Evolutionary conservation across 2,329 filamentous ascomycete species (phyloP), one percentile per base, ranked within the genome.

Genomic region (Penicillium sp.): DNA sequence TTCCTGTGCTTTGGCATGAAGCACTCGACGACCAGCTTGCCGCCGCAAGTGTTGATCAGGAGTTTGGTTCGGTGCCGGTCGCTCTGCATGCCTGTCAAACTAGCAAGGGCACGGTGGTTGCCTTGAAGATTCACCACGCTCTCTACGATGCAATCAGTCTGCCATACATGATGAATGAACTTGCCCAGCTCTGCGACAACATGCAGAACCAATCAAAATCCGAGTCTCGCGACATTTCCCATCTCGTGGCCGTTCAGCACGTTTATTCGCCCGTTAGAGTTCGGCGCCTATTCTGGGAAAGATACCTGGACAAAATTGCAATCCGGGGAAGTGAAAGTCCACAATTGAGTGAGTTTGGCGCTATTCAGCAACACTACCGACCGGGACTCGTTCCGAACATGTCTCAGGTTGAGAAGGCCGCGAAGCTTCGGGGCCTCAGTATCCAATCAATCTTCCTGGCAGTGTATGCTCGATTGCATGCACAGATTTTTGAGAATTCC

Each of bases 61-160:
- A 45, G 43, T 63, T 63, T 48, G 53, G 57, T 29, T 58, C 63
- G 16, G 59, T 64, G 10, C 67, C 68, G 7, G 75, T 70, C 13
- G 66, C 70, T 50, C 60, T 81, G 6, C 71, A 74, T 57, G 74
- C 70, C 7, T 69, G 66, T 22, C 63, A 69, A 47, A 68, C 59
- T 1, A n/a, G 60, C 2, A 55, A 53, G 24, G 71, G 72, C 16
- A 78, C 75, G 62, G 58, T 63, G 8, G 55, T 75, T 46, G 75
- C 82, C 2, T 77, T 91, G 5, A 79, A 79, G 26, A 87, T 97
- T 5, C 92, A 96, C 61, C 93, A 98, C 70, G 90, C 90, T 0
- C 79, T 97, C 0, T 98, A 97, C 68, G 93, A 97, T 70, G 92
- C 88, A 6, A 81, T 96, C 58, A 95, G 90, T 65, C 77, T 97